Base-by-base conservation (phyloP, 495 filamentous ascomycete species). In the Collariella sp. region DNA sequence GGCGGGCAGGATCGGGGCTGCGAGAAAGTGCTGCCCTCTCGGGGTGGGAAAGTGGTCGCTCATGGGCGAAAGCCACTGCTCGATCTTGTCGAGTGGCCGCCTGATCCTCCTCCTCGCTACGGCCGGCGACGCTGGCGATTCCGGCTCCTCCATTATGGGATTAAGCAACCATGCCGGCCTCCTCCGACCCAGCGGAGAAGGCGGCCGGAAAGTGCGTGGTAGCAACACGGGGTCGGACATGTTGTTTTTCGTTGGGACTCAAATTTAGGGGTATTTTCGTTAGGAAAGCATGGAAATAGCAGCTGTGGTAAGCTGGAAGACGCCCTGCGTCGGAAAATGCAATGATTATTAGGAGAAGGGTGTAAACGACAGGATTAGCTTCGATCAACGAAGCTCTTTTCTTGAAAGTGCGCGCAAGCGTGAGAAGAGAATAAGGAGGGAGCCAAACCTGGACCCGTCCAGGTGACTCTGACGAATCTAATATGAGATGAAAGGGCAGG, bases 131-230 rank as follows among this genome's bases (percentile, higher is more conserved):
- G 39, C 41, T 40, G 63, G 24, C 49, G 63, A 60, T 34, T 67
- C 66, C 31, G 69, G 77, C 64, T 90, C 85, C 72, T 91, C 87
- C 64, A 86, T 84, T 83, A 91, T 88, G 56, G 86, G 85, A 87
- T 91, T 89, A 87, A 91, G 85, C 58, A 55, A 71, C 67, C 67
- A 78, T 75, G 65, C 77, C 79, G 31, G 40, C 71, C 76, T 81
- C 77, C 72, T 75, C 67, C 69, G 73, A 66, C 68, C 87, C 86
- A 79, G 89, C 87, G 76, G 81, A 63, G 79, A 77, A 54, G 80
- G 81, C 57, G 84, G 80, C 67, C 72, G 68, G 69, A 80, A 84
- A 36, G 74, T 78, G 57, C 79, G 70, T 55, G 80, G 77, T 60
- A 85, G 75, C 62, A 79, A 62, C 65, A 76, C 67, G 60, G 70